Evolutionary conservation across 148 eudicot species (phyloP), one percentile per base, ranked within the genome.

Genomic region (Dysphania ambrosioides): DNA sequence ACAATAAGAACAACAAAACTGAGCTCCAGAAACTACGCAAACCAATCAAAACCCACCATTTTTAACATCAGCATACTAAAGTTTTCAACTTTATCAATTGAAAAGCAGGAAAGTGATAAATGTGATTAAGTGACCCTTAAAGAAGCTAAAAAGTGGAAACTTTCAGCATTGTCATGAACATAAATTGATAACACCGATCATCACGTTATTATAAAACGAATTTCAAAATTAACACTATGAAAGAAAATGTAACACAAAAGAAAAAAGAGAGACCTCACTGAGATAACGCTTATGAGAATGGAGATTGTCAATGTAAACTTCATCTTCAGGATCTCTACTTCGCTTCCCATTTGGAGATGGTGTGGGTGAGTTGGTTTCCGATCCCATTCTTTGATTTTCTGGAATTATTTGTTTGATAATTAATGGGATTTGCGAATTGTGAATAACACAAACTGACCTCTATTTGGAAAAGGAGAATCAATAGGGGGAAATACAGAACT

Each of bases 201-300:
- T 12, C 51, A 44, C 51, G 53, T 47, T 18, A 47, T 47, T 47
- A 13, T 47, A 6, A 13, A 18, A 16, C 16, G 21, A 15, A 47
- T 47, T 47, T 6, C 21, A 6, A 47, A 16, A 16, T 15, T 47
- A 47, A 12, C n/a, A n/a, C n/a, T n/a, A n/a, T 6, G 0, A 26
- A 47, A 31, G 23, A 13, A 35, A 13, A 64, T 31, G n/a, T n/a
- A n/a, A 38, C 4, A 34, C 10, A 72, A 79, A 30, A 70, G 56
- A 63, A 66, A 40, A 38, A 16, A 59, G 34, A 24, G 32, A 49
- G 16, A 94, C 98, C 93, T 94, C 96, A 68, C 90, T 89, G 19
- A 94, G 95, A 71, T 94, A 94, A 76, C 98, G 98, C 81, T 94
- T 94, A 82, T 94, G 98, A 27, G 90, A 87, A 80, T 90, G 84